Percentiles rank a stretch among this genome's conserved stretches.
phyloP scores from a whole-genome alignment of 441 rosid genomes.

The Metrosideros polymorpha region DNA sequence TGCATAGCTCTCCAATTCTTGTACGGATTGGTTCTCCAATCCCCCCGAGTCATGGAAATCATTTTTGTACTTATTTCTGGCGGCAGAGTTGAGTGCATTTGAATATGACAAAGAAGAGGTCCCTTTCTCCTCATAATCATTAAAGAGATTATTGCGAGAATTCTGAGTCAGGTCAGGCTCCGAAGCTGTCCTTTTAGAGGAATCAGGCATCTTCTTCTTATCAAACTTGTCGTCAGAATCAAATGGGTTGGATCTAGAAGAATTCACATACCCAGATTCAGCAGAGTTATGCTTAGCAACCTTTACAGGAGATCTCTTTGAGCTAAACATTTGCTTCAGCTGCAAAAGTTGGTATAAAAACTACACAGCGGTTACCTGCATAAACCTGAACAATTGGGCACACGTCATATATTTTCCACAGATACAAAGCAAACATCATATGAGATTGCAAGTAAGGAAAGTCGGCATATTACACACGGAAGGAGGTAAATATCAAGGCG shows the following conservation, averaged over 20 bases:
- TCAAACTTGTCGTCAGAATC: slow-evolving; percentile 74
- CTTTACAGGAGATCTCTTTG: slow-evolving; percentile 50
- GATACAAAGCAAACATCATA: not conserved
- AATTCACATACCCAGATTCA: slow-evolving; percentile 22
- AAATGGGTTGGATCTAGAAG: slow-evolving; percentile 65
- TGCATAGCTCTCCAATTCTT: slow-evolving; percentile 75
- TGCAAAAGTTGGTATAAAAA: not conserved
- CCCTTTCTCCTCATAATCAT: slow-evolving; percentile 31
- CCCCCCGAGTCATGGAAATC: slow-evolving; percentile 75
- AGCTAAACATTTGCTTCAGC: slow-evolving; percentile 39
- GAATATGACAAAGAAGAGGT: slow-evolving; percentile 20
- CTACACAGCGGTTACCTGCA: not conserved
- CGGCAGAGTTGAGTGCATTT: slow-evolving; percentile 20
- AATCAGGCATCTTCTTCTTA: slow-evolving; percentile 27
- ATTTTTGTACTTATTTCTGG: slow-evolving; percentile 49
- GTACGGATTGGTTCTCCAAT: slow-evolving; percentile 69
- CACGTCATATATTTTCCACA: not conserved
- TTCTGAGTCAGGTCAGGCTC: slow-evolving; percentile 24
- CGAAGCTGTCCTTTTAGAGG: slow-evolving; percentile 42
- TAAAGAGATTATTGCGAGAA: slow-evolving; percentile 48
- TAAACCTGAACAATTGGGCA: not conserved
- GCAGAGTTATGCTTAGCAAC: slow-evolving; percentile 31
- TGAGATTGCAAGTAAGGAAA: not conserved
- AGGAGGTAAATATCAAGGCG: not conserved
- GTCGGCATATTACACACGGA: not conserved